Conservation (phyloP, 345 rosid species). For the Mallotus nudiflorus region DNA sequence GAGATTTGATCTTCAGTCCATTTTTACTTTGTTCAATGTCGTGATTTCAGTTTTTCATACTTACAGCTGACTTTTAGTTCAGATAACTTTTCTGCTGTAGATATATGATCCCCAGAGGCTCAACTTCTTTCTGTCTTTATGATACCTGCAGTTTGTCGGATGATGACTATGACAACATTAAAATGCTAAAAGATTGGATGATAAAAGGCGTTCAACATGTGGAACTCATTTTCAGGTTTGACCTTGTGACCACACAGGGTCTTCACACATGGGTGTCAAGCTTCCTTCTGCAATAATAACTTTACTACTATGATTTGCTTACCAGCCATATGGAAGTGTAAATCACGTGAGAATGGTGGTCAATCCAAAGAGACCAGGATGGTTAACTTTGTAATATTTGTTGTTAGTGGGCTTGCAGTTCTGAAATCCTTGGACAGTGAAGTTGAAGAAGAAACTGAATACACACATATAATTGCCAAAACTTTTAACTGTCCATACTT, state of each 20-base stretch:
- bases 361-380: slow-evolving; percentile 32
- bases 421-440: slow-evolving; percentile 49
- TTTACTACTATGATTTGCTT: slow-evolving; percentile 21
- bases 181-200: slow-evolving; percentile 61
- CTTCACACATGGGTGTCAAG: background rate
- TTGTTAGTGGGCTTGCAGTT: slow-evolving; percentile 55
- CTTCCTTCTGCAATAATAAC: slow-evolving; percentile 1
- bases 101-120: slow-evolving; percentile 68
- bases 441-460: slow-evolving; percentile 23
- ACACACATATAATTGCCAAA: slow-evolving; percentile 36
- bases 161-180: slow-evolving; percentile 35
- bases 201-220: slow-evolving; percentile 60
- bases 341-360: slow-evolving; percentile 33
- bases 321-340: slow-evolving; percentile 49
- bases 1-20: background rate
- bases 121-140: slow-evolving; percentile 62
- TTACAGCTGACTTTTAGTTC: background rate
- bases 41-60: background rate
- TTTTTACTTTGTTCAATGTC: background rate
- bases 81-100: slow-evolving; percentile 50
- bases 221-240: slow-evolving; percentile 56
- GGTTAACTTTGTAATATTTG: slow-evolving; percentile 72
- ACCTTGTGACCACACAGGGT: slow-evolving; percentile 12
- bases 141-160: slow-evolving; percentile 62
- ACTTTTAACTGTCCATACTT: slow-evolving; percentile 56